Conservation (phyloP, 2,329 filamentous ascomycete genomes). For the Clathrospora elynae region DNA sequence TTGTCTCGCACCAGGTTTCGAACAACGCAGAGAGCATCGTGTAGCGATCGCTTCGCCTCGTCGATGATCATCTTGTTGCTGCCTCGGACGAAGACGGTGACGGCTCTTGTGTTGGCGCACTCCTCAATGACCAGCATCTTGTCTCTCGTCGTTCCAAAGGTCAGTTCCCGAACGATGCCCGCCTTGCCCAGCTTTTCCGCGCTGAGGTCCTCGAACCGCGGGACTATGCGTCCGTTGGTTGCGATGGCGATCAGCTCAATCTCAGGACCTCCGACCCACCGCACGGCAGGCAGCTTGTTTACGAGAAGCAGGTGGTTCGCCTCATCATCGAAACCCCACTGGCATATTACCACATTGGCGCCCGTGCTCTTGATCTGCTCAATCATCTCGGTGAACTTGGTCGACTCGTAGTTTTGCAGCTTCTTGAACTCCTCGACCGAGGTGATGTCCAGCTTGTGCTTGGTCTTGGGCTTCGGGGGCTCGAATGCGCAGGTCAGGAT, state of each 20-base stretch:
- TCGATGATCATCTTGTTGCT: constrained; percentile 99
- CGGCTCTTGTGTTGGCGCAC: constrained; percentile 95
- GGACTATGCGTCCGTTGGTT: constrained; percentile 96
- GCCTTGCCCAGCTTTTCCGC: constrained; percentile 88
- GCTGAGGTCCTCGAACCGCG: constrained; percentile 92
- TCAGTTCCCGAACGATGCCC: constrained; percentile 91
- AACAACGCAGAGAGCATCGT: constrained; percentile 96
- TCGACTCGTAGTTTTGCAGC: constrained; percentile 90
- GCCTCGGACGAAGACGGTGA: constrained; percentile 93
- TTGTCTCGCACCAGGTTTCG: constrained; percentile 96
- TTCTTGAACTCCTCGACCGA: constrained; percentile 98
- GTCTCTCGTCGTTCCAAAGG: constrained; percentile 94
- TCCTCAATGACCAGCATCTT: constrained; percentile 99
- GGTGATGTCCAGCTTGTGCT: constrained; percentile 98
- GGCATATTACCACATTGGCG: constrained; percentile 96
- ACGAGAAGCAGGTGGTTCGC: constrained; percentile 96
- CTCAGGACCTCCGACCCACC: constrained; percentile 97
- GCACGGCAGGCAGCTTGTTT: constrained; percentile 91
- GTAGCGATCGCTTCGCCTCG: constrained; percentile 95
- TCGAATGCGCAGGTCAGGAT: constrained; percentile 98
- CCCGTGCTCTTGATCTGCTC: constrained; percentile 96
- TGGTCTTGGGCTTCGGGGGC: constrained; percentile 98
- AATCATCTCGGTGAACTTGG: constrained; percentile 99
- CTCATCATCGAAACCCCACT: constrained; percentile 99
- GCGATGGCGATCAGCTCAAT: constrained; percentile 99